A percentile compares a stretch with the other conserved stretches of the same genome.
These are phyloP conservation scores for Phialemonium atrogriseum DNA, from an alignment of 2,329 filamentous ascomycete species.

Conservation along the genomic window DNA sequence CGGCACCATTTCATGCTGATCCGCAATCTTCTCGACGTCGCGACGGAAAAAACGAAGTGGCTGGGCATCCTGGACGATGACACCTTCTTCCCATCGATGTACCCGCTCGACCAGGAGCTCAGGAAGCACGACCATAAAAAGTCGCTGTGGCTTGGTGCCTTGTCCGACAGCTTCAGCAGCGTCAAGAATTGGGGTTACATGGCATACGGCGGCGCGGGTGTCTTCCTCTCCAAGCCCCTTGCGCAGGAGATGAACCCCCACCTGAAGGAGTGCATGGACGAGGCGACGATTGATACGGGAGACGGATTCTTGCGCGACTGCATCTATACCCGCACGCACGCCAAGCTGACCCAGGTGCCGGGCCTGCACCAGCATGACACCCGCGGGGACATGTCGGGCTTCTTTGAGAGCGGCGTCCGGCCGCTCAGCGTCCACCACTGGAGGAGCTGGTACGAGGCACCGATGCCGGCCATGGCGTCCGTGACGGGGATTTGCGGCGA, in stretches of 20 bases:
- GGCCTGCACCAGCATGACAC: conserved; percentile 52
- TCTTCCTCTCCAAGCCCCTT: conserved; percentile 48
- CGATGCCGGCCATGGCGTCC: conserved; percentile 40
- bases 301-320: conserved; percentile 51
- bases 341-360: conserved; percentile 45
- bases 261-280: conserved; percentile 38
- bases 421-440: conserved; percentile 54
- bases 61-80: conserved; percentile 53
- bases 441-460: conserved; percentile 50
- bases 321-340: conserved; percentile 44
- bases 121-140: conserved; percentile 36
- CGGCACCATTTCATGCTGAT: conserved; percentile 51
- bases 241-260: conserved; percentile 36
- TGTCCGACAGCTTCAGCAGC: conserved; percentile 47
- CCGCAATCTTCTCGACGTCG: conserved; percentile 35
- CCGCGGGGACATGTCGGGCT: conserved; percentile 44
- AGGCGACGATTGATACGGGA: conserved; percentile 32
- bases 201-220: conserved; percentile 53
- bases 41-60: conserved; percentile 40
- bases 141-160: conserved; percentile 45
- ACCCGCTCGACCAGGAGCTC: conserved; percentile 39
- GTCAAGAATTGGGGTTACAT: conserved; percentile 47
- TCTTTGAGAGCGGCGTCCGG: conserved; percentile 49
- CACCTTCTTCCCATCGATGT: conserved; percentile 52
- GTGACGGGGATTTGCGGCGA: conserved; percentile 46